These are phyloP conservation scores for Neonectria neomacrospora DNA, from an alignment of 2,329 filamentous ascomycete species.

Conservation along the genomic window DNA sequence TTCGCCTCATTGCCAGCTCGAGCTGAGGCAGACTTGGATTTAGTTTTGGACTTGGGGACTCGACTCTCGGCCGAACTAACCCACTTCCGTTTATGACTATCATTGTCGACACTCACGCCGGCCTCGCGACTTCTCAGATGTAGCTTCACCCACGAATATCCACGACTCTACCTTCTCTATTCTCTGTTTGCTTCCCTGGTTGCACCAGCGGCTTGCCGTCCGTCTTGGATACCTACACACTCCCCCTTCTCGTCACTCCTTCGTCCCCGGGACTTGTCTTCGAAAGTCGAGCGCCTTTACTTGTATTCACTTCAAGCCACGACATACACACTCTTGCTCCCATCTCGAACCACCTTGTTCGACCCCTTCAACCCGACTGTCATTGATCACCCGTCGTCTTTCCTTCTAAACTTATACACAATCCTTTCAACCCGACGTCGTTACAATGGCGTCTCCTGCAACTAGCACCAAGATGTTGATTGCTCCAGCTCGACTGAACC, in stretches of 20 bases:
- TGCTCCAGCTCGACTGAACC: constrained; percentile 66
- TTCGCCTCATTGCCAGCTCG: constrained; percentile 9
- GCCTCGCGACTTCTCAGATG: constrained; percentile 17
- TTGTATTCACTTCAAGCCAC: constrained; percentile 22
- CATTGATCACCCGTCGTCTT: constrained; percentile 33
- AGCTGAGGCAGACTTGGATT: constrained; percentile 4
- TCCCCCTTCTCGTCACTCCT: constrained; percentile 31
- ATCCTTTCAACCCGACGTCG: constrained; percentile 16
- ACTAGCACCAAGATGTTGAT: constrained; percentile 63
- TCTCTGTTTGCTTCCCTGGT: constrained; percentile 27
- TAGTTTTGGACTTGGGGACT: background rate
- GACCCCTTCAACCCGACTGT: constrained; percentile 27
- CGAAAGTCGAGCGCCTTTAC: constrained; percentile 17
- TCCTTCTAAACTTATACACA: constrained; percentile 11
- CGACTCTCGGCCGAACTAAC: constrained; percentile 6
- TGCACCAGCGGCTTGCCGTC: constrained; percentile 26
- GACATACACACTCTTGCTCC: constrained; percentile 7
- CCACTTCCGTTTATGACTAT: constrained; percentile 9
- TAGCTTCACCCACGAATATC: constrained; percentile 14
- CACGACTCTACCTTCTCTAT: constrained; percentile 11
- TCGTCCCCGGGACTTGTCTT: constrained; percentile 13
- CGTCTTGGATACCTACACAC: constrained; percentile 24
- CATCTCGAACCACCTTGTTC: constrained; percentile 37
- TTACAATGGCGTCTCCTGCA: constrained; percentile 57
- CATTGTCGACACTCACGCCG: constrained; percentile 16